Evolutionary conservation across 2,329 filamentous ascomycete genomes (phyloP), one percentile per base, ranked within the genome.

Genomic region (Teratosphaeria nubilosa): DNA sequence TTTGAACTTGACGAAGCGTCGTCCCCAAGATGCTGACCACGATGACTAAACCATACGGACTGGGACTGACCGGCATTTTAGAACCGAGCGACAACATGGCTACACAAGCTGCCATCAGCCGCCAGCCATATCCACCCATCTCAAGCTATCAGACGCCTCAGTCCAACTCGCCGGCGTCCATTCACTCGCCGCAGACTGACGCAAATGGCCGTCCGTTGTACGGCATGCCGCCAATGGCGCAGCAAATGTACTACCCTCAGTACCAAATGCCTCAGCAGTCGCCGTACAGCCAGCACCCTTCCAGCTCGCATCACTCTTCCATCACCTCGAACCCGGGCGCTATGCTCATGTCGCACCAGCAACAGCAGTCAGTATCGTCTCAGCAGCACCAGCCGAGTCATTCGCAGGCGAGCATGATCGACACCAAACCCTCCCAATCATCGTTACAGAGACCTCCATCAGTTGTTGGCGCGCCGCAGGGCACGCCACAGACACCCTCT

Each of bases 151-250:
- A 96, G 74, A 95, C 91, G 20, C 91, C 91, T 57, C 91, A 96
- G 77, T 95, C 91, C 58, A 95, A 92, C 75, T 96, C 92, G 57
- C 92, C 92, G 54, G 90, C 90, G 45, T 95, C 91, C 55, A 91
- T 96, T 67, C 88, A 91, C 63, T 96, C 92, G 34, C 87, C 90
- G 24, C 90, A 91, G 59, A 91, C 96, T 75, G 92, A 97, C 70
- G 90, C 92, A 70, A 90, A 95, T 76, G 80, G 78, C 58, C 82
- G 91, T 66, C 86, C 85, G 68, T 83, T 97, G 71, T 97, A 96
- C 74, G 57, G 34, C 86, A 91, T 85, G 41, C 84, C 87, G 58
- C 89, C 94, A 73, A 83, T 95, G 74, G 82, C 89, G 66, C 88
- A 88, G 65, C 85, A 87, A 37, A 90, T 96, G 83, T 96, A 96